Evolutionary conservation across 371 early-diverging fungal genomes (phyloP).

Genomic region (Mortierella sp.): DNA sequence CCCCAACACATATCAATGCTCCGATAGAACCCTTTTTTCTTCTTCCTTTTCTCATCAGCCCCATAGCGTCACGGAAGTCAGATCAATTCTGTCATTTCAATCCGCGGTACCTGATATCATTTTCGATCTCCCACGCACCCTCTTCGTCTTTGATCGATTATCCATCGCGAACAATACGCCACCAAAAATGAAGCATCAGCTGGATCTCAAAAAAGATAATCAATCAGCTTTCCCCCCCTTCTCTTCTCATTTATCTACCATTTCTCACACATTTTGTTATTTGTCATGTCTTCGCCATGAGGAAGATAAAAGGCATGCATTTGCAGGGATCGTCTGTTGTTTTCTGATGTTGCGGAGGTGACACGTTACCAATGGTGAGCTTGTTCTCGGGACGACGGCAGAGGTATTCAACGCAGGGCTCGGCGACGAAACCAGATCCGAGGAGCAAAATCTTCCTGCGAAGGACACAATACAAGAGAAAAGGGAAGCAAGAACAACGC

Average conservation of each 20-base stretch:
- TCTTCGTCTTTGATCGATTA: not conserved
- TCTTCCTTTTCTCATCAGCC: not conserved
- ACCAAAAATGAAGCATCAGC: conserved; percentile 7
- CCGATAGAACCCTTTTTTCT: not conserved
- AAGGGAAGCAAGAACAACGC: not conserved
- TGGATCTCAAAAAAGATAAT: not conserved
- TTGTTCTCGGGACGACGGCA: conserved; percentile 86
- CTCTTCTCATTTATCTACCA: not conserved
- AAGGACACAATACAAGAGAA: not conserved
- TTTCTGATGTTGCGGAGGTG: too few species aligned
- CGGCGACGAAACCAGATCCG: conserved; percentile 98
- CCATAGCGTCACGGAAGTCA: too few species aligned
- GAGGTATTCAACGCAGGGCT: conserved; percentile 96
- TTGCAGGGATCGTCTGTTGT: too few species aligned
- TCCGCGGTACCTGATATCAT: not conserved
- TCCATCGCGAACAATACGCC: not conserved
- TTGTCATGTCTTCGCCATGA: not conserved
- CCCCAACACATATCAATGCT: not conserved
- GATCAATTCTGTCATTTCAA: too few species aligned
- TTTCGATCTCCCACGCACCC: not conserved
- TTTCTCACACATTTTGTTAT: not conserved
- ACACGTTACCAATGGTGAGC: conserved; percentile 81
- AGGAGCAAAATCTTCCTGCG: conserved; percentile 90
- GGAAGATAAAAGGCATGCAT: not conserved
- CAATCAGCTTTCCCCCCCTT: not conserved